Conservation (phyloP, 352 stramenopile genomes). For the Globisporangium rhizosaccharum region DNA sequence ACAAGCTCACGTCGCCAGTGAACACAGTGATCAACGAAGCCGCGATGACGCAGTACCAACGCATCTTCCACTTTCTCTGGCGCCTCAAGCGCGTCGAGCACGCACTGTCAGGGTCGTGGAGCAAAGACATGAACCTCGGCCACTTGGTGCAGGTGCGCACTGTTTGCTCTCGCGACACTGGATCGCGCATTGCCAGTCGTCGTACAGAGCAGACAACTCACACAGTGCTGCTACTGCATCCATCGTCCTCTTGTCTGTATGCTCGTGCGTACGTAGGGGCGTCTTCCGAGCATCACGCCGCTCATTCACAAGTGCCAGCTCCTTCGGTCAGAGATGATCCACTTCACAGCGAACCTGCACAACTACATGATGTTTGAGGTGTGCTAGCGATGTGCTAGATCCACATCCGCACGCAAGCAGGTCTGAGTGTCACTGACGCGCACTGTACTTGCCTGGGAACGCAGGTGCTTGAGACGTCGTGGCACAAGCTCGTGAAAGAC, state of each 20-base stretch:
- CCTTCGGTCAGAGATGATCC: slow-evolving; percentile 96
- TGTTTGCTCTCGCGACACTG: neutral
- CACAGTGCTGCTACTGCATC: no score
- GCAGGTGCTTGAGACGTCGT: slow-evolving; percentile 90
- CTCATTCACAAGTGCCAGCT: slow-evolving; percentile 93
- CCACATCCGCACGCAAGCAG: neutral
- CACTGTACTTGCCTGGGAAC: neutral
- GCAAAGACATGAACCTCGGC: slow-evolving; percentile 93
- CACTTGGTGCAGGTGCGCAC: slow-evolving; percentile 85
- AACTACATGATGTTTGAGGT: slow-evolving; percentile 99
- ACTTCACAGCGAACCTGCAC: slow-evolving; percentile 97
- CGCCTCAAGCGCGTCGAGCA: slow-evolving; percentile 88
- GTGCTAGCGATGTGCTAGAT: neutral
- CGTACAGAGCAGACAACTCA: no score
- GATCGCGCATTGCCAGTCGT: neutral
- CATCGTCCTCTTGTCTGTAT: slow-evolving; percentile 9
- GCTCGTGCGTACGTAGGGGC: slow-evolving; percentile 29
- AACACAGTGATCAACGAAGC: slow-evolving; percentile 87
- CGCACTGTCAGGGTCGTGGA: slow-evolving; percentile 95
- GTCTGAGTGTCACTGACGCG: neutral
- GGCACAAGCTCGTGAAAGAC: slow-evolving; percentile 89
- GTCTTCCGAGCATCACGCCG: slow-evolving; percentile 43
- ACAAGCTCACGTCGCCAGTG: slow-evolving; percentile 80
- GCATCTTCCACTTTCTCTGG: slow-evolving; percentile 90
- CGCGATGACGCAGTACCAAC: slow-evolving; percentile 84